phyloP scores from a whole-genome alignment of 306 rosid genomes.

The Alnus glutinosa region DNA sequence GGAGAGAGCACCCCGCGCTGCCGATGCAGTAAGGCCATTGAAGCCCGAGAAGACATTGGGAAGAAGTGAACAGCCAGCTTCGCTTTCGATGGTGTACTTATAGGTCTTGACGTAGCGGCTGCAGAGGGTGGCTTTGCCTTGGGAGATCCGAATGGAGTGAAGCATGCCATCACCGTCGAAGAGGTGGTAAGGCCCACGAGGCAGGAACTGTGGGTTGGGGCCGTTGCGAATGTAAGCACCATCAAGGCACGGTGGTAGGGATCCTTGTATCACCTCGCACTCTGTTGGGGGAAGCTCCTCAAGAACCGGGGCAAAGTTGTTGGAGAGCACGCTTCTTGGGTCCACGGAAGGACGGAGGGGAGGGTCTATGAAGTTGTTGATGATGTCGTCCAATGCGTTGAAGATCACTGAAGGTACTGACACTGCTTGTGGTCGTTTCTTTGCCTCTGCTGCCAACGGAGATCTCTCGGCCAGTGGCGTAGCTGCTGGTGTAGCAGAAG shows the following conservation, averaged over 20 bases:
- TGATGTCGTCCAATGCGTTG: conserved; percentile 62
- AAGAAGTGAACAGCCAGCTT: conserved; percentile 61
- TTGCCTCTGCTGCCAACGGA: neutral
- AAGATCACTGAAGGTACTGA: conserved; percentile 39
- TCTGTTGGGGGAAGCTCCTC: conserved; percentile 78
- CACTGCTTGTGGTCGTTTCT: conserved; percentile 14
- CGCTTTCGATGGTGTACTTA: conserved; percentile 59
- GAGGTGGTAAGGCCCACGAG: conserved; percentile 91
- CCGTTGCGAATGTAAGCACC: conserved; percentile 92
- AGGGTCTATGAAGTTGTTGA: conserved; percentile 83
- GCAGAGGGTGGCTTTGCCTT: conserved; percentile 67
- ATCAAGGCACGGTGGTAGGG: conserved; percentile 57
- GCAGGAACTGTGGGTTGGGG: conserved; percentile 89
- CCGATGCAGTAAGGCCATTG: conserved; percentile 59
- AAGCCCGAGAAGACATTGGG: conserved; percentile 84
- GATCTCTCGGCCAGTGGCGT: neutral
- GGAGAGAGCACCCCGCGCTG: conserved; percentile 67
- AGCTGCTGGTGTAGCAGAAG: neutral
- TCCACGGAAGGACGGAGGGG: conserved; percentile 63
- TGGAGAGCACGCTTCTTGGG: conserved; percentile 54
- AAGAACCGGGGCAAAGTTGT: conserved; percentile 66
- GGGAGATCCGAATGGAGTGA: conserved; percentile 59
- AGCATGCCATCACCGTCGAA: conserved; percentile 97
- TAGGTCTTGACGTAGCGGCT: conserved; percentile 79
- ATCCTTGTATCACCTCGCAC: conserved; percentile 51